These are phyloP conservation scores for Grosmannia huntii DNA, from an alignment of 2,329 filamentous ascomycete genomes.

Conservation along the genomic window DNA sequence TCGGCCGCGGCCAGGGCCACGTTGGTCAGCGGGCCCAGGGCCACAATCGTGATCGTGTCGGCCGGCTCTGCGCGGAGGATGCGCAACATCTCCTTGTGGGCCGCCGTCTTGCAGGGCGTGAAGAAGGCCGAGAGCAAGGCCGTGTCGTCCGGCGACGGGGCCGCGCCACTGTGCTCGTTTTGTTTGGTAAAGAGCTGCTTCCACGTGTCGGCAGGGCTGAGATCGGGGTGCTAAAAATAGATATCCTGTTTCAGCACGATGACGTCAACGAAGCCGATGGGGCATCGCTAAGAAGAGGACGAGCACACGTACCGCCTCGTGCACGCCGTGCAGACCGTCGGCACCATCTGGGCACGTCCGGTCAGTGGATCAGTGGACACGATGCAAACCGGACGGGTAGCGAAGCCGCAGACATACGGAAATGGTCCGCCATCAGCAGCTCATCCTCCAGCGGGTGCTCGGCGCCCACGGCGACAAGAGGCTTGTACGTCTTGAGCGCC, in stretches of 20 bases:
- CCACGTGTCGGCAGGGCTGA: conserved; percentile 65
- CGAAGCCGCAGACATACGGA: conserved; percentile 47
- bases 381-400: background rate
- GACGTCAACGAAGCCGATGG: background rate
- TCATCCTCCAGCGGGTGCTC: conserved; percentile 77
- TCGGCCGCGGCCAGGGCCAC: conserved; percentile 76
- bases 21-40: conserved; percentile 87
- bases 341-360: conserved; percentile 42
- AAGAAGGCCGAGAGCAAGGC: conserved; percentile 49
- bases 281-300: background rate
- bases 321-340: conserved; percentile 67
- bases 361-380: background rate
- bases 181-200: conserved; percentile 47
- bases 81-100: conserved; percentile 81
- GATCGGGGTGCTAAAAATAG: conserved; percentile 45
- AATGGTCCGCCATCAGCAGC: conserved; percentile 69
- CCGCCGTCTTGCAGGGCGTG: conserved; percentile 57
- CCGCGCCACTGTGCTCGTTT: conserved; percentile 13
- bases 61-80: conserved; percentile 69
- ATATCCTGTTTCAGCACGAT: background rate
- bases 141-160: conserved; percentile 17
- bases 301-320: conserved; percentile 35
- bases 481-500: conserved; percentile 58
- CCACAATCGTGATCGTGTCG: conserved; percentile 79
- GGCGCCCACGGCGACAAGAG: conserved; percentile 75